Evolutionary conservation across 2,329 filamentous ascomycete species (phyloP), one percentile per base, ranked within the genome.

Genomic region (Tolypocladium pustulatum): DNA sequence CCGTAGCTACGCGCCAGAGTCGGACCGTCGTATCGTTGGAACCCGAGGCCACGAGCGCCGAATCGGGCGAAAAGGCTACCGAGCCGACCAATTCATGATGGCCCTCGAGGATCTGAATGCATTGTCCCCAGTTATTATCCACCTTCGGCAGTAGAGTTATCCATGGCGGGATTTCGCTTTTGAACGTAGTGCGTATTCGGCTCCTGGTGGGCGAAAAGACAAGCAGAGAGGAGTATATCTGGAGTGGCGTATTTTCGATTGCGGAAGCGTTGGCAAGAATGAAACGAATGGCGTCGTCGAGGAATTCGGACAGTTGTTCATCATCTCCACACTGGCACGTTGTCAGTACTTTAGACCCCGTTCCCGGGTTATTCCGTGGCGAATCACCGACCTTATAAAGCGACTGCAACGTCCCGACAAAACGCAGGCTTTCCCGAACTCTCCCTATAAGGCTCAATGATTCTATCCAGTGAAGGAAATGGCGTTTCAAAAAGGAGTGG

Each of bases 1-100:
- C 38, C 22, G 37, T 54, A n/a, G 56, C 22, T 58, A 22, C 15
- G 17, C 55, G 38, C 61, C 61, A 63, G 17, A 63, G n/a, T 17
- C 37, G 46, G 8, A 59, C 27, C 3, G 59, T 58, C 1, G 32
- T 30, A 32, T 59, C 56, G 13, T 22, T 13, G 1, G 59, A 61
- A 22, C 32, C 58, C 17, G 59, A 60, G 1, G 61, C 59, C 1
- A 62, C n/a, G 20, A 57, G 25, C 12, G n/a, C 40, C 27, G n/a
- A 13, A n/a, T 60, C 58, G 25, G 22, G 30, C 1, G 59, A 60
- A 34, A 62, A 61, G 1, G 34, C 46, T 3, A 58, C 36, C 1
- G 22, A 57, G 3, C 2, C 41, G 15, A 63, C 41, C 9, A 7
- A 5, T 7, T n/a, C 40, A 1, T 5, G 22, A 32, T 62, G 60